Percentiles rank a stretch among this genome's conserved stretches.
phyloP scores from a whole-genome alignment of 805 yeast genomes.

The Pichia ethanolica region DNA sequence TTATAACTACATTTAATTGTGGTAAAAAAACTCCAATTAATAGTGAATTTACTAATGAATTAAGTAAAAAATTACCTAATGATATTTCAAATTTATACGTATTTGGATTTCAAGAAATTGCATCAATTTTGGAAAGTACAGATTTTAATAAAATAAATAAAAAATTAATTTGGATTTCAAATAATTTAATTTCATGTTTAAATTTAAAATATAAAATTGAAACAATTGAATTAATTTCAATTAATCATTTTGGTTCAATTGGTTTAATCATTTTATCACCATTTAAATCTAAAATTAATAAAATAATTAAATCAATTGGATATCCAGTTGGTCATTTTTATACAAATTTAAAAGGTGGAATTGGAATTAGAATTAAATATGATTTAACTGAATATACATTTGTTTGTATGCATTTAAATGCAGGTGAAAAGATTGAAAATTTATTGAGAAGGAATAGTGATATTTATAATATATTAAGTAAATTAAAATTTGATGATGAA shows the following conservation, averaged over 20 bases:
- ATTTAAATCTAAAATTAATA: constrained; percentile 20
- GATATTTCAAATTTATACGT: constrained; percentile 40
- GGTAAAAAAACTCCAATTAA: constrained; percentile 38
- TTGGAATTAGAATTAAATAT: constrained; percentile 46
- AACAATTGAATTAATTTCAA: constrained; percentile 35
- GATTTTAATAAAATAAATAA: constrained; percentile 31
- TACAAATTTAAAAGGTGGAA: constrained; percentile 72
- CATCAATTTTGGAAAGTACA: constrained; percentile 49
- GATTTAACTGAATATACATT: constrained; percentile 43
- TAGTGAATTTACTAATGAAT: constrained; percentile 25
- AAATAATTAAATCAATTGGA: constrained; percentile 18
- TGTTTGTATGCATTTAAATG: constrained; percentile 66
- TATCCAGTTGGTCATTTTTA: constrained; percentile 49
- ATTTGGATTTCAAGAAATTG: constrained; percentile 62
- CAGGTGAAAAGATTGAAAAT: constrained; percentile 59
- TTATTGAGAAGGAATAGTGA: constrained; percentile 46
- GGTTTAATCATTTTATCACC: constrained; percentile 47
- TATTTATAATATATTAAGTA: constrained; percentile 40
- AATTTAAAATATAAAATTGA: constrained; percentile 25
- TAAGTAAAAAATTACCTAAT: constrained; percentile 13
- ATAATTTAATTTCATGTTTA: constrained; percentile 30
- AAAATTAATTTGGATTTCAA: constrained; percentile 31
- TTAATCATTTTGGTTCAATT: constrained; percentile 48
- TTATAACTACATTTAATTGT: constrained; percentile 46
- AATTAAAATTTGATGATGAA: constrained; percentile 53